A percentile compares a stretch with the other conserved stretches of the same genome.
phyloP scores from a whole-genome alignment of 2,329 filamentous ascomycete genomes.

The Ophiostoma triangulosporum region DNA sequence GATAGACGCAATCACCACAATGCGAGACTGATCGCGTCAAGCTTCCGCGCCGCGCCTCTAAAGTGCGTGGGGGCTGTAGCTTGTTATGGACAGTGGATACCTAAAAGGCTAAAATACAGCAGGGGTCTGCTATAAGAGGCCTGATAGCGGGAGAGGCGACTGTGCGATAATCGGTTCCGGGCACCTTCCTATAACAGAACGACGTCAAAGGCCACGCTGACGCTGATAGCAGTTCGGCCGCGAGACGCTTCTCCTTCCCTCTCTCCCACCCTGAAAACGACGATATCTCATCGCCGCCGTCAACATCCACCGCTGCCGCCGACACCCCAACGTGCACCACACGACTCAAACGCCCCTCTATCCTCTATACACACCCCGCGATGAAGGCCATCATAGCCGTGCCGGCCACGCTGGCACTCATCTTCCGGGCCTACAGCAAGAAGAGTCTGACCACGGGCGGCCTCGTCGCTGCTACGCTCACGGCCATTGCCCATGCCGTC shows the following conservation, averaged over 20 bases:
- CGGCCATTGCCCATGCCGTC: slow-evolving; percentile 69
- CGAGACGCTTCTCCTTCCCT: not conserved
- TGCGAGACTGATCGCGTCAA: no score
- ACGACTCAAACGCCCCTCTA: not conserved
- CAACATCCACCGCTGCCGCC: no score
- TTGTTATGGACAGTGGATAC: no score
- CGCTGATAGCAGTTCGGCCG: not conserved
- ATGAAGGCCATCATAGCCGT: slow-evolving; percentile 47
- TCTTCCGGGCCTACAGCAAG: slow-evolving; percentile 54
- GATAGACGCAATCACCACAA: no score
- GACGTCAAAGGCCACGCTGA: not conserved
- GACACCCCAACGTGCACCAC: not conserved
- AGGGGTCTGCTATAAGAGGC: no score
- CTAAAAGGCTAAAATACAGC: no score
- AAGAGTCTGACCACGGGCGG: slow-evolving; percentile 69
- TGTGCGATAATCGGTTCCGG: no score
- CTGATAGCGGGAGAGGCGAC: no score
- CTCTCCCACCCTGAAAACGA: not conserved
- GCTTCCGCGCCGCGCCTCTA: no score
- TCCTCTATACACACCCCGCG: not conserved
- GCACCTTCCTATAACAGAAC: not conserved
- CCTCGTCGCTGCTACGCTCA: slow-evolving; percentile 56
- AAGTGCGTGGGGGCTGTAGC: no score
- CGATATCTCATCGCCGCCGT: no score
- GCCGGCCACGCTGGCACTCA: slow-evolving; percentile 44